Evolutionary conservation across 495 filamentous ascomycete species (phyloP).

Genomic region (Xylaria bambusicola): DNA sequence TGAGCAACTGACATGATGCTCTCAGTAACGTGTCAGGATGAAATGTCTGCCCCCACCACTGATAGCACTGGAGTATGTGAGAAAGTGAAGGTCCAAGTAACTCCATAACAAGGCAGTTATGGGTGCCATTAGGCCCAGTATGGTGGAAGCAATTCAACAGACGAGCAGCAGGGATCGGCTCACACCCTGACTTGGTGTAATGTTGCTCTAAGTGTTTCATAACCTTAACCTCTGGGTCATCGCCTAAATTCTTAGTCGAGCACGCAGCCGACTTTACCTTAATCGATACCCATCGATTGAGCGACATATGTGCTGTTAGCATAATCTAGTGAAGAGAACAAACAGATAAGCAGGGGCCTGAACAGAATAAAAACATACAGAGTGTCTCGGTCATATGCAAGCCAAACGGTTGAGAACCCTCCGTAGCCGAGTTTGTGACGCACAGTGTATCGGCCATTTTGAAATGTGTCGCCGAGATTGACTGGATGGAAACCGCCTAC

Average conservation of each 20-base stretch:
- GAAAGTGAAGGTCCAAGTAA: constrained; percentile 41
- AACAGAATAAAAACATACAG: too few species aligned
- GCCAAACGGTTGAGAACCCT: constrained; percentile 54
- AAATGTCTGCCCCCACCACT: constrained; percentile 14
- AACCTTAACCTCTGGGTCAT: too few species aligned
- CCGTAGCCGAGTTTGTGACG: constrained; percentile 53
- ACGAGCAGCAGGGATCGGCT: neutral
- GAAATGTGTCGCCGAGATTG: constrained; percentile 39
- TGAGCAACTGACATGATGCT: constrained; percentile 34
- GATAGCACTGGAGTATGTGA: constrained; percentile 25
- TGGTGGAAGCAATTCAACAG: constrained; percentile 43
- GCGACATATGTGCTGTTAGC: neutral
- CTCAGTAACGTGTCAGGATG: constrained; percentile 18
- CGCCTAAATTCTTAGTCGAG: neutral
- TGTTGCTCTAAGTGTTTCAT: too few species aligned
- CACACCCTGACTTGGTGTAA: neutral
- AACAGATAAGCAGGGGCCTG: too few species aligned
- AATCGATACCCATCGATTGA: constrained; percentile 10
- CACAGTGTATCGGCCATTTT: constrained; percentile 45
- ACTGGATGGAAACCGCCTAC: constrained; percentile 49
- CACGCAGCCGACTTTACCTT: constrained; percentile 6
- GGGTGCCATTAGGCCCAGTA: constrained; percentile 45
- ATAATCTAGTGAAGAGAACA: too few species aligned
- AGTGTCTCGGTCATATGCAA: constrained; percentile 48
- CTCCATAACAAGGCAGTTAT: constrained; percentile 49